Conservation (phyloP, 1,139 yeast species). For the Sugiyamaella xylanicola region DNA sequence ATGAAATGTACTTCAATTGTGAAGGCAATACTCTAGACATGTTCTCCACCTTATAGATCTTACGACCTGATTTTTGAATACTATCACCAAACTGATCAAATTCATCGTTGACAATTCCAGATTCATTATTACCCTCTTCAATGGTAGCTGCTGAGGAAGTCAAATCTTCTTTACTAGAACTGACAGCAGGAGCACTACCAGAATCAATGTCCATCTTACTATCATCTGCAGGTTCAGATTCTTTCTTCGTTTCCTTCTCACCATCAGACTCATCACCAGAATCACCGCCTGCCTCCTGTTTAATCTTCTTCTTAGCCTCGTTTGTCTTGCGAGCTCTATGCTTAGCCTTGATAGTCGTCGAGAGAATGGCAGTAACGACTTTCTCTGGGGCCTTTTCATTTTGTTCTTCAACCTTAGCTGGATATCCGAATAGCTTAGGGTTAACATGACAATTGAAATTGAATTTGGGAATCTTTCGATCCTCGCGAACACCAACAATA, state of each 20-base stretch:
- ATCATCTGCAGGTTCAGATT: constrained; percentile 22
- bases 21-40: constrained; percentile 90
- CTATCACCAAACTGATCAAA: constrained; percentile 28
- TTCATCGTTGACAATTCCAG: constrained; percentile 27
- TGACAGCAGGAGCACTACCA: constrained; percentile 22
- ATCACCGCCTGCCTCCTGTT: constrained; percentile 44
- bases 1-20: constrained; percentile 81
- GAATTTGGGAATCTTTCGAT: constrained; percentile 84
- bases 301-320: constrained; percentile 54
- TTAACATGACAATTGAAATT: constrained; percentile 80
- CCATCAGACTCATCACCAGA: constrained; percentile 34
- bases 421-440: constrained; percentile 80
- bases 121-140: constrained; percentile 18
- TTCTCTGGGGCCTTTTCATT: constrained; percentile 86
- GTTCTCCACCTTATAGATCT: constrained; percentile 63
- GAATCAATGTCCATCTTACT: constrained; percentile 36
- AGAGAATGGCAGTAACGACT: constrained; percentile 87
- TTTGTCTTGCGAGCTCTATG: constrained; percentile 79
- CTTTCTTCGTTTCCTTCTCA: constrained; percentile 34
- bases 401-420: constrained; percentile 81
- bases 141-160: constrained; percentile 26
- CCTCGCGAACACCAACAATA: constrained; percentile 81
- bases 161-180: constrained; percentile 32
- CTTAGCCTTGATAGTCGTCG: constrained; percentile 90
- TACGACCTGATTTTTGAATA: constrained; percentile 49